Evolutionary conservation across 148 eudicot genomes (phyloP).

Genomic region (Vaccinium myrtillus): DNA sequence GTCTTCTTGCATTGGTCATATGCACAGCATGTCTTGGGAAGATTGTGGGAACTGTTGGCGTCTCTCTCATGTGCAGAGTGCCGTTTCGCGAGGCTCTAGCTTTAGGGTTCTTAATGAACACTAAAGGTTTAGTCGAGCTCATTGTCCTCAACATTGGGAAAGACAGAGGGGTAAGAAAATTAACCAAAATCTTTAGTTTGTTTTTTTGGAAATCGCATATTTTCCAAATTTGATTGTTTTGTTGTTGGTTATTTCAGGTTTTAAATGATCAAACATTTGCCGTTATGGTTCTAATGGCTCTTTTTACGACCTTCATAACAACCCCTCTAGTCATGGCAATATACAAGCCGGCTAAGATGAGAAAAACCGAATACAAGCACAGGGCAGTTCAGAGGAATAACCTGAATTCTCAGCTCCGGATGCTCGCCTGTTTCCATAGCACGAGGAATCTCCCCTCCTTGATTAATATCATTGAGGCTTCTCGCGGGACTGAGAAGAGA

Average conservation of each 20-base stretch:
- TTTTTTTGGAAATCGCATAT: not conserved
- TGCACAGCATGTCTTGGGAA: constrained; percentile 35
- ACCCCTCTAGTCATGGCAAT: constrained; percentile 66
- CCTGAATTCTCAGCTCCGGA: constrained; percentile 42
- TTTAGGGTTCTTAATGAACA: constrained; percentile 74
- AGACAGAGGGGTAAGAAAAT: constrained; percentile 53
- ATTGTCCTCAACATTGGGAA: constrained; percentile 82
- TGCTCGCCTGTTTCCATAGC: constrained; percentile 64
- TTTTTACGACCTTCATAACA: constrained; percentile 70
- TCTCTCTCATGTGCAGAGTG: constrained; percentile 28
- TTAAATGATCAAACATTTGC: constrained; percentile 74
- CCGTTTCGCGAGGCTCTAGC: constrained; percentile 51
- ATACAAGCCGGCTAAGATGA: constrained; percentile 52
- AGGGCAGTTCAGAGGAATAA: constrained; percentile 50
- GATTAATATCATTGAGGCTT: constrained; percentile 55
- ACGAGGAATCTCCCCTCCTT: constrained; percentile 50
- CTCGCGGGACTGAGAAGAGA: constrained; percentile 59
- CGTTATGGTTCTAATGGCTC: constrained; percentile 67
- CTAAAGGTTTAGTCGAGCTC: constrained; percentile 78
- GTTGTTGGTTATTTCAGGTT: constrained; percentile 32
- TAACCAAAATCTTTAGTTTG: not conserved
- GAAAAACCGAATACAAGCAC: constrained; percentile 33
- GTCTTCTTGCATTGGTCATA: constrained; percentile 34
- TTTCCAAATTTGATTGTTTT: not conserved
- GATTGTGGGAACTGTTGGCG: constrained; percentile 29